A percentile compares a stretch with the other conserved stretches of the same genome.
These are phyloP conservation scores for Amanita subjunquillea DNA, from an alignment of 768 basidiomycete species.

Conservation along the genomic window DNA sequence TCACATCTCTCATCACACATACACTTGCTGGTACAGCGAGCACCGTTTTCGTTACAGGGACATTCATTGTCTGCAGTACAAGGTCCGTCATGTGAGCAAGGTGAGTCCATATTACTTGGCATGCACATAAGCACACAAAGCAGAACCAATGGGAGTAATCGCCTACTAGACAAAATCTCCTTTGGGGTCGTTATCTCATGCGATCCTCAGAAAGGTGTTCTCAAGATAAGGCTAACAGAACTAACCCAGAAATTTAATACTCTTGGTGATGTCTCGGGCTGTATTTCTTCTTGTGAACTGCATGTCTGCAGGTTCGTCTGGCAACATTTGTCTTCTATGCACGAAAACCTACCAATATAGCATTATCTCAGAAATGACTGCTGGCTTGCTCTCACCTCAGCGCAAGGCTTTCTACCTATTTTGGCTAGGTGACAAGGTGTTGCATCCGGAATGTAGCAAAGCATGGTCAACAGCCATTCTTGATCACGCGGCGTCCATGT, in stretches of 20 bases:
- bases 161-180: not conserved
- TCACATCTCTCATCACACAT: constrained; percentile 41
- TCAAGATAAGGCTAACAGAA: not conserved
- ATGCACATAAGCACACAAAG: not conserved
- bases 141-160: not conserved
- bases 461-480: constrained; percentile 26
- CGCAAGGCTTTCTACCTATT: constrained; percentile 48
- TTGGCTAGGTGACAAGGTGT: constrained; percentile 44
- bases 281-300: not conserved
- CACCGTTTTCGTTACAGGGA: constrained; percentile 35
- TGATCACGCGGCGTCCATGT: constrained; percentile 29
- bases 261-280: not conserved
- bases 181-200: not conserved
- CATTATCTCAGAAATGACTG: not conserved
- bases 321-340: constrained; percentile 13
- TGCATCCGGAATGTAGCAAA: constrained; percentile 33
- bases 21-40: constrained; percentile 49
- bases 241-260: not conserved
- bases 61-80: constrained; percentile 36
- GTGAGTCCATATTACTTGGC: constrained; percentile 18
- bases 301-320: not conserved
- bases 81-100: constrained; percentile 48
- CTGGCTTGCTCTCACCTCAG: constrained; percentile 31
- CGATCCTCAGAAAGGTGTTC: not conserved
- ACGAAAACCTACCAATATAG: constrained; percentile 15